Base-by-base conservation (phyloP, 2,329 filamentous ascomycete genomes). In the Exserohilum rostratum region DNA sequence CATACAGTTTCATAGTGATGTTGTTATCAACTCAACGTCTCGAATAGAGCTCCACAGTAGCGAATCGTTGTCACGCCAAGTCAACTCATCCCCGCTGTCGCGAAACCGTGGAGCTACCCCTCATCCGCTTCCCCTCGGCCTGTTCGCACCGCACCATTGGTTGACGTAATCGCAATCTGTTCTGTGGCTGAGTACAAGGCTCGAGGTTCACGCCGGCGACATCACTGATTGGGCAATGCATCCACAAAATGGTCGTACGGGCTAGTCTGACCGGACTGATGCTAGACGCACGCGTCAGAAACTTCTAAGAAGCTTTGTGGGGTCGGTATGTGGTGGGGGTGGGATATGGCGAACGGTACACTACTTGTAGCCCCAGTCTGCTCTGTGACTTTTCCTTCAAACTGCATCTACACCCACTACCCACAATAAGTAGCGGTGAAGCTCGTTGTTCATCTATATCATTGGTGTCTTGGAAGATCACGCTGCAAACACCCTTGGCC, bases 21-120 rank as follows among this genome's bases (percentile, higher is more conserved):
- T 7, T 25, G 7, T 7, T 25, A 4, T 4, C 22, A 5, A 25
- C 22, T 25, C 7, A 7, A 7, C 22, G 4, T 25, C 4, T 25
- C 59, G 61, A 17, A 27, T 43, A 15, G n/a, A 30, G 39, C 25
- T 15, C 25, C 15, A 11, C 39, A 15, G 17, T 25, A 55, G 53
- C 59, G 57, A 62, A 60, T 62, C 40, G 47, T 42, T 27, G 47
- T 31, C 20, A 42, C 37, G 18, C 15, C 35, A 58, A 53, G 49
- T n/a, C n/a, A n/a, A n/a, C n/a, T n/a, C n/a, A n/a, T n/a, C n/a
- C n/a, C n/a, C n/a, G n/a, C n/a, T n/a, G n/a, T n/a, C n/a, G n/a
- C n/a, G n/a, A n/a, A n/a, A n/a, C 42, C 49, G 51, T 61, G 49
- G 46, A 59, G 56, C 52, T 64, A 64, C 64, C 62, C 66, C 66